Evolutionary conservation across 1,284 basidiomycete genomes (phyloP), one percentile per base, ranked within the genome.

Genomic region (Ceratobasidium sp.): DNA sequence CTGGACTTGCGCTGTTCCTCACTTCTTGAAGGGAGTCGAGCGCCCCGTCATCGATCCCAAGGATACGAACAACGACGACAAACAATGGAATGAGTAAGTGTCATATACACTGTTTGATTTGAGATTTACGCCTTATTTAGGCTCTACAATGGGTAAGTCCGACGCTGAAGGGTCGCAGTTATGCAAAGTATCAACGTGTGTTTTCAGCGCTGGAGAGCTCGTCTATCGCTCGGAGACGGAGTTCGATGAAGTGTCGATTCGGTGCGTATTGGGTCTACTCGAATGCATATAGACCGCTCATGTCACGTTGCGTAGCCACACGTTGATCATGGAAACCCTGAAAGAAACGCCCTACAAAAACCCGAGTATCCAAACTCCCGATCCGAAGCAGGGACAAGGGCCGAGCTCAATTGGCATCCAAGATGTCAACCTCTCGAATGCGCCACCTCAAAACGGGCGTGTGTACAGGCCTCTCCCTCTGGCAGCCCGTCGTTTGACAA

Each of bases 401-500:
- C 51, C 51, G 29, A 53, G 51, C 24, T 53, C 51, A 7, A 53
- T 53, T 19, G 22, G 22, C 24, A 7, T 6, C 2, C 51, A 53
- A 14, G 24, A 59, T 16, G 56, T 59, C 16, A 41, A 37, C 22
- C 6, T 37, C 19, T 13, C 56, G 8, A 22, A 59, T 39, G 7
- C 5, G 19, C 56, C 56, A 8, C 51, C 11, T 14, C 22, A 53
- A 14, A 29, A 53, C 9, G 37, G 31, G 8, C 56, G 31, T 5
- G 56, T 19, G 37, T 59, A n/a, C 56, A 34, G n/a, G 31, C 56
- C 56, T 9, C 19, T 59, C 22, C 56, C 56, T 41, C 29, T 59
- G 29, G 56, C 56, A 37, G 31, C 56, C 37, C 56, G 56, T 24
- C 56, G 56, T 31, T 59, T 59, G 56, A 59, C 31, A 39, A 22